Evolutionary conservation across 2,329 filamentous ascomycete genomes (phyloP).

Genomic region (Magnaporthiopsis incrustans): DNA sequence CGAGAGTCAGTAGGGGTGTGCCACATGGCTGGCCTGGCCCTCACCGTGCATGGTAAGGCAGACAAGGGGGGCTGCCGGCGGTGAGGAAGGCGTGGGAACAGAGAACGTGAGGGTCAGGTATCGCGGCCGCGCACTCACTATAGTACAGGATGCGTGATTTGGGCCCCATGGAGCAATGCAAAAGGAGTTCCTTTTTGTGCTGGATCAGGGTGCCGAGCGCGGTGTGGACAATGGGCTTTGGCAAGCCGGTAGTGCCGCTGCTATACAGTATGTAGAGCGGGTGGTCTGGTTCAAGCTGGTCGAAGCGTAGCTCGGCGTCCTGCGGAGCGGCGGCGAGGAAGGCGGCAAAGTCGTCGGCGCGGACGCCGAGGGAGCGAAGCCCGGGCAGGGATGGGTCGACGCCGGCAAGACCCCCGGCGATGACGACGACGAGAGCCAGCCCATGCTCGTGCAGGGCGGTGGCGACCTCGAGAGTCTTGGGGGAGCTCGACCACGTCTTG

Average conservation of each 20-base stretch:
- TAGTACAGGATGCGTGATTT: conserved; percentile 80
- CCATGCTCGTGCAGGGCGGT: conserved; percentile 49
- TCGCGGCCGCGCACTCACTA: conserved; percentile 27
- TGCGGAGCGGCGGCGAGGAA: conserved; percentile 33
- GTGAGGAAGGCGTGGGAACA: no score
- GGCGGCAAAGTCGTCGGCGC: conserved; percentile 34
- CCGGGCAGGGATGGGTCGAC: conserved; percentile 32
- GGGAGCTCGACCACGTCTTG: conserved; percentile 71
- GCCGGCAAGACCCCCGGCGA: conserved; percentile 51
- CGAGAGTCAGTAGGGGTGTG: neutral
- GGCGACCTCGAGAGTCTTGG: conserved; percentile 73
- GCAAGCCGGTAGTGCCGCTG: conserved; percentile 76
- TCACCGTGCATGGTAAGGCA: neutral
- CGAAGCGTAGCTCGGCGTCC: conserved; percentile 51
- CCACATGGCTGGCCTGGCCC: no score
- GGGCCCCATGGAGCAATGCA: conserved; percentile 74
- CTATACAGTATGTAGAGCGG: conserved; percentile 93
- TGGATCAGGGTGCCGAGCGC: conserved; percentile 84
- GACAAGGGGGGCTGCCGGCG: neutral
- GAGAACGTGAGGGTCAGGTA: neutral
- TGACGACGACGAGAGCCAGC: conserved; percentile 64
- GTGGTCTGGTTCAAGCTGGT: conserved; percentile 73
- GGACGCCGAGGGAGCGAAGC: conserved; percentile 30
- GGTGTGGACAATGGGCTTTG: conserved; percentile 93
- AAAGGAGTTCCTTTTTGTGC: conserved; percentile 91